phyloP scores from a whole-genome alignment of 768 basidiomycete species.

The Amanita exitialis region DNA sequence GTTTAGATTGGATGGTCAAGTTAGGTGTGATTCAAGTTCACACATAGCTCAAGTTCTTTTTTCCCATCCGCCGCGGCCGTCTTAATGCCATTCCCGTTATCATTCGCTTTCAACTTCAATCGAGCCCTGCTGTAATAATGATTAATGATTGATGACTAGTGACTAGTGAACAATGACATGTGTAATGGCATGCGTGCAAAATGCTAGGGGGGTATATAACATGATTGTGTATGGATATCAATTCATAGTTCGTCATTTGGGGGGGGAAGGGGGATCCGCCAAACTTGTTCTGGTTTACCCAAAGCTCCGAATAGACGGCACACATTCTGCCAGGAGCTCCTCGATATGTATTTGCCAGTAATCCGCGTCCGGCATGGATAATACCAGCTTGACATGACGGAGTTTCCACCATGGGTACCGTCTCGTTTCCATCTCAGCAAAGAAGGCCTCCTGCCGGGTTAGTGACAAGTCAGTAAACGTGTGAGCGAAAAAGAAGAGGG shows the following conservation, averaged over 20 bases:
- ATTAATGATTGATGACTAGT: too few relatives aligned
- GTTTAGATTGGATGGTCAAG: too few relatives aligned
- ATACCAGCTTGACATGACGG: slow-evolving; percentile 8
- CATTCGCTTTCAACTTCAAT: too few relatives aligned
- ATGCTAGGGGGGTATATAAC: too few relatives aligned
- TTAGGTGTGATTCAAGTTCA: too few relatives aligned
- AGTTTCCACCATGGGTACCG: not conserved
- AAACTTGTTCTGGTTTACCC: not conserved
- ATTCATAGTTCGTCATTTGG: not conserved
- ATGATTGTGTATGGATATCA: not conserved
- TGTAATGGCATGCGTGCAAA: too few relatives aligned
- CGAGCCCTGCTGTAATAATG: too few relatives aligned
- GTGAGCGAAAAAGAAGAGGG: not conserved
- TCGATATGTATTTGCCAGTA: slow-evolving; percentile 3
- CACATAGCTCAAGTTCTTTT: too few relatives aligned
- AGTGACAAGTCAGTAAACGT: not conserved
- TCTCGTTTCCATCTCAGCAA: slow-evolving; percentile 1
- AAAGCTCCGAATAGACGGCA: slow-evolving; percentile 2
- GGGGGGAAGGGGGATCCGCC: not conserved
- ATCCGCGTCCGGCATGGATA: slow-evolving; percentile 3
- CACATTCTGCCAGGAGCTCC: not conserved
- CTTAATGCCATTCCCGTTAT: too few relatives aligned
- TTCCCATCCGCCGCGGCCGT: too few relatives aligned
- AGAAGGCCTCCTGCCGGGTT: slow-evolving; percentile 22
- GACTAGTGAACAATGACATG: too few relatives aligned